Evolutionary conservation across 2,329 filamentous ascomycete genomes (phyloP).

Genomic region (Neonectria neomacrospora): DNA sequence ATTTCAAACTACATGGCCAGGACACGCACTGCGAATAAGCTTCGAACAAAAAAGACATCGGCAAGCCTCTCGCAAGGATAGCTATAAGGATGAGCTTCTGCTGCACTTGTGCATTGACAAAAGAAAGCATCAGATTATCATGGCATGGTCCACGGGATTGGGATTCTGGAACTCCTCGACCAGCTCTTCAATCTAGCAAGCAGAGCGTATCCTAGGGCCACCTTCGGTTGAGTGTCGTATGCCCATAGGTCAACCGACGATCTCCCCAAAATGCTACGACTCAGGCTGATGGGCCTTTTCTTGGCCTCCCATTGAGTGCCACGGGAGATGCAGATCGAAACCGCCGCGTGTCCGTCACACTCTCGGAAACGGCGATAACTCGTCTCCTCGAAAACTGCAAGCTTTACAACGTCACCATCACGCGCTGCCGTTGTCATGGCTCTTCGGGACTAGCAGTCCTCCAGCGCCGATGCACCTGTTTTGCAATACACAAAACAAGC

Average conservation of each 20-base stretch:
- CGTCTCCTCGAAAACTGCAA: neutral
- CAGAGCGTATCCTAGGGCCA: neutral
- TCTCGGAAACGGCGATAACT: neutral
- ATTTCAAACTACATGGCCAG: neutral
- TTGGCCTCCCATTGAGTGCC: neutral
- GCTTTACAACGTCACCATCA: conserved; percentile 1
- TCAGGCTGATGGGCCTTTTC: neutral
- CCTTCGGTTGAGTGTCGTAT: neutral
- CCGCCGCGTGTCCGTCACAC: neutral
- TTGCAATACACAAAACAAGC: conserved; percentile 12
- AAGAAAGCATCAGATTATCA: no score
- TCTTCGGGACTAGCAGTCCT: conserved; percentile 2
- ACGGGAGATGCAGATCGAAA: neutral
- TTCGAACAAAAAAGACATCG: no score
- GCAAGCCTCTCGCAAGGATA: no score
- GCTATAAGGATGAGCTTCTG: no score
- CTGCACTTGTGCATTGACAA: neutral
- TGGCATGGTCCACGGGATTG: conserved; percentile 7
- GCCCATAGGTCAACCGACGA: neutral
- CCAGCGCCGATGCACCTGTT: neutral
- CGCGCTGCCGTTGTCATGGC: conserved; percentile 7
- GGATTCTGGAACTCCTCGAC: neutral
- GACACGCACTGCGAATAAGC: neutral
- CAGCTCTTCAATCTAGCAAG: conserved; percentile 1
- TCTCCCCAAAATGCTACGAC: neutral